Conservation (phyloP, 2,329 filamentous ascomycete genomes). For the Neofusicoccum parvum region DNA sequence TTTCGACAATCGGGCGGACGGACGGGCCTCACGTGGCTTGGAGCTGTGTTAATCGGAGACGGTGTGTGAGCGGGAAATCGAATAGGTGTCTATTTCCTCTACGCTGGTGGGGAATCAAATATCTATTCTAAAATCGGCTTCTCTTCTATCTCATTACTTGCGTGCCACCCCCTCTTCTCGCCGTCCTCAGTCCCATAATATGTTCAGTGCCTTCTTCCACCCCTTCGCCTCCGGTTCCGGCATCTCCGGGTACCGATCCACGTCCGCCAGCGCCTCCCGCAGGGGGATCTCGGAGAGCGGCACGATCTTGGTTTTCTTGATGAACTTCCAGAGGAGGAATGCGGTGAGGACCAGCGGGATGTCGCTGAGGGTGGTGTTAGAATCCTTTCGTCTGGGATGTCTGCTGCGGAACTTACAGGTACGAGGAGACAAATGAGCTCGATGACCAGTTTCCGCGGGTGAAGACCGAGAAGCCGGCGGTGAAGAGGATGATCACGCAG, state of each 20-base stretch:
- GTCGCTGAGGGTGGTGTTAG: not conserved
- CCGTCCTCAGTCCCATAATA: constrained; percentile 27
- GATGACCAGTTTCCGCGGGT: constrained; percentile 31
- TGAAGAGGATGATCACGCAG: constrained; percentile 32
- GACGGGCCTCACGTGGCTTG: too few relatives aligned
- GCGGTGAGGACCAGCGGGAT: constrained; percentile 11
- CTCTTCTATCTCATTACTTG: too few relatives aligned
- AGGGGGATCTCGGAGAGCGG: constrained; percentile 29
- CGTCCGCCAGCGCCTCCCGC: constrained; percentile 29
- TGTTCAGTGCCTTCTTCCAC: constrained; percentile 24
- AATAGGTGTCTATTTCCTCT: too few relatives aligned
- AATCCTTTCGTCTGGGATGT: too few relatives aligned
- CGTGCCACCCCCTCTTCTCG: not conserved
- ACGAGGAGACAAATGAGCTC: constrained; percentile 37
- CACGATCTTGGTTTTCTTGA: constrained; percentile 19
- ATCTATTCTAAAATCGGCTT: too few relatives aligned
- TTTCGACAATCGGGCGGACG: too few relatives aligned
- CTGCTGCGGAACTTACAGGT: constrained; percentile 24
- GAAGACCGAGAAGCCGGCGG: constrained; percentile 32
- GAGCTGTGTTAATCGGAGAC: too few relatives aligned
- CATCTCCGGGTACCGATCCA: constrained; percentile 27
- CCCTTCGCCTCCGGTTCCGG: constrained; percentile 26
- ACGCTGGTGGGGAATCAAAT: too few relatives aligned
- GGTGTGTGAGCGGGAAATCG: too few relatives aligned
- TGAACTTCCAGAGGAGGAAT: constrained; percentile 10